These are phyloP conservation scores for Penicillium crystallinum DNA, from an alignment of 495 filamentous ascomycete genomes.

Conservation along the genomic window DNA sequence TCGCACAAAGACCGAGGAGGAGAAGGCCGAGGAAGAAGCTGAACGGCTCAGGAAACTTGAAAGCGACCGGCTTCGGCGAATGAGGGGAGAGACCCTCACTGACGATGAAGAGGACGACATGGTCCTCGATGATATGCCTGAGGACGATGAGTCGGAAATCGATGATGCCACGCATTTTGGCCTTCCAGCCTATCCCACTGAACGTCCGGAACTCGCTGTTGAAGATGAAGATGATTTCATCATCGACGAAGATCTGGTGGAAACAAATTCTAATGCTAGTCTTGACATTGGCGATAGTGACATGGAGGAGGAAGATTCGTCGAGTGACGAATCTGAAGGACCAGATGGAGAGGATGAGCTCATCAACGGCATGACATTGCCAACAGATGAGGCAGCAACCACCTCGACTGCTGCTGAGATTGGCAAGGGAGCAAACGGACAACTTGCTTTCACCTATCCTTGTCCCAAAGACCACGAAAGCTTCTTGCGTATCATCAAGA, in stretches of 20 bases:
- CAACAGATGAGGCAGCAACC: conserved; percentile 16
- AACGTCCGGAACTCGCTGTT: conserved; percentile 45
- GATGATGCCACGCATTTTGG: conserved; percentile 52
- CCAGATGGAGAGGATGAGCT: conserved; percentile 45
- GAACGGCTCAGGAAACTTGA: conserved; percentile 72
- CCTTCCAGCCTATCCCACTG: conserved; percentile 30
- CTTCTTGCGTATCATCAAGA: conserved; percentile 59
- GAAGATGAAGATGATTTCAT: conserved; percentile 93
- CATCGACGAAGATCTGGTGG: conserved; percentile 80
- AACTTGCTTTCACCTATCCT: conserved; percentile 71
- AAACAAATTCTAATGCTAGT: conserved; percentile 49
- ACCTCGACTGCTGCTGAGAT: conserved; percentile 22
- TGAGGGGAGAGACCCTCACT: conserved; percentile 38
- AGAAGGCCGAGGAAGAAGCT: conserved; percentile 71
- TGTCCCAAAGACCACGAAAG: conserved; percentile 76
- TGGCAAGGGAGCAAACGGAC: conserved; percentile 40
- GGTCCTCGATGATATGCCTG: neutral
- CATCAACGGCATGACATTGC: conserved; percentile 37
- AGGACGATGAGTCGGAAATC: conserved; percentile 26
- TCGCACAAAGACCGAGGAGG: conserved; percentile 85
- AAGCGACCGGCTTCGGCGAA: conserved; percentile 56
- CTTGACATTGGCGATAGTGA: conserved; percentile 48
- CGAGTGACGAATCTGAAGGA: conserved; percentile 47
- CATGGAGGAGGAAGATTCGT: conserved; percentile 39
- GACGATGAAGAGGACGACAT: conserved; percentile 37